A percentile compares a stretch with the other conserved stretches of the same genome.
Conservation (phyloP, 768 basidiomycete species). For the Panaeolus cyanescens region DNA sequence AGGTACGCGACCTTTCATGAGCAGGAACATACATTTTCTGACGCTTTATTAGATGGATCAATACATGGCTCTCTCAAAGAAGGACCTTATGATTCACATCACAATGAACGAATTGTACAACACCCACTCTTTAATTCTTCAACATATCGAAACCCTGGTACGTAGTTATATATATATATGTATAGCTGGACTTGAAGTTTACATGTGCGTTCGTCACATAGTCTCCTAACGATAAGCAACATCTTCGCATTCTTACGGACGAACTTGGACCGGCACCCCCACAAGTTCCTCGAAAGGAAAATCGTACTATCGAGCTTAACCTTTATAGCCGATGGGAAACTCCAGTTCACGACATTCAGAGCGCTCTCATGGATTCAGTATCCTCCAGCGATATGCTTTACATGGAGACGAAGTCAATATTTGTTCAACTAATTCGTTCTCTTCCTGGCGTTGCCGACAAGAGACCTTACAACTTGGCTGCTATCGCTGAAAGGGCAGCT, state of each 20-base stretch:
- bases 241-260: slow-evolving; percentile 93
- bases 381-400: slow-evolving; percentile 98
- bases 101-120: slow-evolving; percentile 99
- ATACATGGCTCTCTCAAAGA: slow-evolving; percentile 99
- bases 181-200: background rate
- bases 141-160: slow-evolving; percentile 94
- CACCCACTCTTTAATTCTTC: slow-evolving; percentile 92
- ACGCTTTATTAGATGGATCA: slow-evolving; percentile 83
- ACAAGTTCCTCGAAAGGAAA: slow-evolving; percentile 98
- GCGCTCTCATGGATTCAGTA: slow-evolving; percentile 94
- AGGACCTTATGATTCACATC: slow-evolving; percentile 97
- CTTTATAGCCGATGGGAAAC: slow-evolving; percentile 99
- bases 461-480: slow-evolving; percentile 85
- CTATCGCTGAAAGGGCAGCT: slow-evolving; percentile 92
- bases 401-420: slow-evolving; percentile 99
- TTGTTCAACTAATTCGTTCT: slow-evolving; percentile 96
- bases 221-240: slow-evolving; percentile 98
- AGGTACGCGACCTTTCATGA: slow-evolving; percentile 53
- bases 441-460: slow-evolving; percentile 83
- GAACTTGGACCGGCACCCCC: slow-evolving; percentile 92
- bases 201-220: slow-evolving; percentile 28
- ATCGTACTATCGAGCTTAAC: slow-evolving; percentile 87
- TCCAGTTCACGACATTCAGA: slow-evolving; percentile 96
- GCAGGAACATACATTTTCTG: background rate
- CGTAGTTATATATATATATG: slow-evolving; percentile 27